Evolutionary conservation across 73 alveolate species (phyloP), one percentile per base, ranked within the genome.

Genomic region (Paramecium caudatum): DNA sequence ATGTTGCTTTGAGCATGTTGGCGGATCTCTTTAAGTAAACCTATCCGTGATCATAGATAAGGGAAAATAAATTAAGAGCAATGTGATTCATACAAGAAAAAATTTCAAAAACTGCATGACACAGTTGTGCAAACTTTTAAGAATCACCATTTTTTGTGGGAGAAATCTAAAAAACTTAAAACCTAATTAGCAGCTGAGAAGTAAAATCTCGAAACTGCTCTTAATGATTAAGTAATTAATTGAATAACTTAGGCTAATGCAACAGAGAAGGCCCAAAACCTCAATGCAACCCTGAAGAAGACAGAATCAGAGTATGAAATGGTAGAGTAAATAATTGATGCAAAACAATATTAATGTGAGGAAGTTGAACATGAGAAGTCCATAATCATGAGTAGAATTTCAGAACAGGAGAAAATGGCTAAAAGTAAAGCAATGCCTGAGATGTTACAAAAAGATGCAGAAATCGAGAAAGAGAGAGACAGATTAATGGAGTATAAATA

Each of bases 261-360:
- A 25, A 23, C 46, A 82, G 91, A 50, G 49, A 55, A 90, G 80
- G 55, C 82, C 17, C 92, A 96, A 63, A 84, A 92, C 9, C 94
- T 93, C 87, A 94, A 93, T 90, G 96, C 96, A 19, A 90, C 90
- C 48, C 74, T 85, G 39, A 91, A 93, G 83, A 82, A 93, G 85
- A 78, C 94, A 82, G 90, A 95, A 45, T 96, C 94, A 61, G 97
- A 96, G 50, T 94, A 94, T 80, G 96, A 96, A 4, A 82, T 82
- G 48, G 81, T 91, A 78, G 99, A 95, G 82, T 94, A 88, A 45
- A 91, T 82, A 33, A 91, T 95, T 19, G 91, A 87, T 81, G 49
- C 47, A 5, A 90, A 92, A 50, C 81, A 94, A 70, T 90, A 90
- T 47, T 94, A 87, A 62, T 94, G 90, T 81, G 92, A 92, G 34